Evolutionary conservation across 108 stramenopile genomes (phyloP), one percentile per base, ranked within the genome.

Genomic region (Craspedostauros australis): DNA sequence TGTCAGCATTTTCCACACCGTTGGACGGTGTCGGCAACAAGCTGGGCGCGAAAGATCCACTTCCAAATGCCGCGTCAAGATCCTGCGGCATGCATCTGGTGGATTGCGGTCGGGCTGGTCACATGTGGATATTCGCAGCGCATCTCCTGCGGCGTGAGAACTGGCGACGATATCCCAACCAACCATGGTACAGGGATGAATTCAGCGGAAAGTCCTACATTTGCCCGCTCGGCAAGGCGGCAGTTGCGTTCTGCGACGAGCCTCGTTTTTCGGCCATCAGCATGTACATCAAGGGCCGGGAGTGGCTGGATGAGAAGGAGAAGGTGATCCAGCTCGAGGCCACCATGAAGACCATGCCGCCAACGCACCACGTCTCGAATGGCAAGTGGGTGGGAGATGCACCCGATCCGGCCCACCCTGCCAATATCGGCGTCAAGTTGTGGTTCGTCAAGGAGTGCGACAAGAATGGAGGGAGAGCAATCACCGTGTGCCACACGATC

Each of bases 251-350:
- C 39, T 72, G 70, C 31, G 73, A 79, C 31, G 73, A 75, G 45
- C 73, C 78, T 15, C 23, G 58, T 27, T 75, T 75, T 50, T 36
- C 30, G 1, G 33, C 18, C 4, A 59, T 61, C 14, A 46, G 64
- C 52, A 63, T 79, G 57, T 79, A 55, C 41, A 25, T 72, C 1
- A 62, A 42, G 15, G 70, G 66, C 12, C 55, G 78, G 9, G 66
- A 79, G 40, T 75, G 53, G 37, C 36, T 75, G 5, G 73, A 79
- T 57, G 78, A 79, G 55, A 79, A 79, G 56, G 73, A 71, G 27
- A 58, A 64, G 29, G 5, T 72, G 0, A 14, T 63, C 5, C 28
- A 51, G 0, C 22, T 79, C 4, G 70, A 43, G 8, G 26, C 51
- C 4, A 57, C 63, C 20, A 60, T 64, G 18, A n/a, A n/a, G n/a